Evolutionary conservation across 164 flowering plant genomes (phyloP).

Genomic region (Pachysandra terminalis): DNA sequence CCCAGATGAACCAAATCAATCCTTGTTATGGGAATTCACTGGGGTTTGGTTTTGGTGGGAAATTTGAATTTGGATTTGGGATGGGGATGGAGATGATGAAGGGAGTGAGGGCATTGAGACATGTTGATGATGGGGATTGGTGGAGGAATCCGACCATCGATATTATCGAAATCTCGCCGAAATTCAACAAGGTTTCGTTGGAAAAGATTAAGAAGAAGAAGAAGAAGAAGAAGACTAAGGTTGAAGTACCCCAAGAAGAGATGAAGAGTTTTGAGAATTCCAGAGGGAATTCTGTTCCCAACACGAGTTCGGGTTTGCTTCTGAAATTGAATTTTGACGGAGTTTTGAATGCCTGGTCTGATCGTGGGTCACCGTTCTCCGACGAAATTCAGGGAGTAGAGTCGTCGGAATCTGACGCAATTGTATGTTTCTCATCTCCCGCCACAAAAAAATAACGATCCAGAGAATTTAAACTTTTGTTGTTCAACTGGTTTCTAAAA

Average conservation of each 20-base stretch:
- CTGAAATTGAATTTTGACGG: conserved; percentile 66
- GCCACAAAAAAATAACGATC: conserved; percentile 7
- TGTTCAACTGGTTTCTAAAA: background rate
- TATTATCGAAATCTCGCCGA: conserved; percentile 58
- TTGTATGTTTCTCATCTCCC: conserved; percentile 54
- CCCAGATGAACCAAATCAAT: background rate
- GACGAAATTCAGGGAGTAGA: conserved; percentile 39
- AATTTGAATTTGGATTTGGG: conserved; percentile 37
- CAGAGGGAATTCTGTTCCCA: conserved; percentile 7
- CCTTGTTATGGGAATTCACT: conserved; percentile 33
- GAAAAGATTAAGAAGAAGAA: conserved; percentile 44
- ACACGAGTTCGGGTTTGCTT: conserved; percentile 25
- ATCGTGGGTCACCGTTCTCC: conserved; percentile 55
- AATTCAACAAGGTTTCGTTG: conserved; percentile 21
- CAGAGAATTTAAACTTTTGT: conserved; percentile 3
- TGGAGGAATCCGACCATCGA: conserved; percentile 67
- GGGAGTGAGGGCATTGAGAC: conserved; percentile 42
- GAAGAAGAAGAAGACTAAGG: conserved; percentile 26
- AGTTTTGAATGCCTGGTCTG: conserved; percentile 70
- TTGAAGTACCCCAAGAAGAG: conserved; percentile 21
- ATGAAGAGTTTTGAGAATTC: conserved; percentile 11
- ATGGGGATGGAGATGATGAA: too few relatives aligned
- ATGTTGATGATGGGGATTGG: conserved; percentile 54
- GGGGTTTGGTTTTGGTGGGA: conserved; percentile 45
- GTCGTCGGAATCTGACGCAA: conserved; percentile 38